Base-by-base conservation (phyloP, 2,329 filamentous ascomycete genomes). In the Atkinsonella hypoxylon region DNA sequence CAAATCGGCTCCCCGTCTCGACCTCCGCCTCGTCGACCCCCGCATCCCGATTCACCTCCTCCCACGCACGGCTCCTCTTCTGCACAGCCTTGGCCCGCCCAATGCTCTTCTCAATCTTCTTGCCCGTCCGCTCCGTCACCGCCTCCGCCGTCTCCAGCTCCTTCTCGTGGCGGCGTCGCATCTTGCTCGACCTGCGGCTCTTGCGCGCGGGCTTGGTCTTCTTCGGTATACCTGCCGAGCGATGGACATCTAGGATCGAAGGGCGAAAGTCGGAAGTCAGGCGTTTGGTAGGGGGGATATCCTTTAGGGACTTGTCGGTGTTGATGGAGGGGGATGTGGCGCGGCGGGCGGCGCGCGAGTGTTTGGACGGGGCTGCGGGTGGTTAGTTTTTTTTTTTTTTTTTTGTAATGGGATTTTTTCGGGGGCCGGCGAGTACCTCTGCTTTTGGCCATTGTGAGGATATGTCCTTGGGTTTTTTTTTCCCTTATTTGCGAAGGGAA, bases 321-420 rank as follows among this genome's bases (percentile, higher is more conserved):
- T 86, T 70, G 66, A 87, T 82, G 59, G 81, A 74, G 26, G 85
- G 83, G 4, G 83, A 85, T 15, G 80, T 79, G 45, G 82, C 85
- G 56, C 87, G 81, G 61, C 85, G 79, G 40, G 85, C 84, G 52
- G 84, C 85, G 56, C 87, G 83, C 49, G 87, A 90, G 70, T 83
- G 85, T 52, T 81, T 67, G 4, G 85, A 87, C 39, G 74, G 72
- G 50, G 71, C 82, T 86, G 61, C 10, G 17, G 18, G 38, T 43
- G 32, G 45, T 46, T 6, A 46, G 39, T 42, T 45, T 18, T 48
- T 39, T 26, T 42, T 20, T 18, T 11, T 6, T 5, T 15, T 10
- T 31, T 2, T 9, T 26, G 17, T 12, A 30, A 26, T 18, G 39
- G 10, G n/a, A 15, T 30, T 2, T 36, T 4, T 7, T 0, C 5